Base-by-base conservation (phyloP, 2,329 filamentous ascomycete genomes). In the Paraphaeosphaeria sporulosa region DNA sequence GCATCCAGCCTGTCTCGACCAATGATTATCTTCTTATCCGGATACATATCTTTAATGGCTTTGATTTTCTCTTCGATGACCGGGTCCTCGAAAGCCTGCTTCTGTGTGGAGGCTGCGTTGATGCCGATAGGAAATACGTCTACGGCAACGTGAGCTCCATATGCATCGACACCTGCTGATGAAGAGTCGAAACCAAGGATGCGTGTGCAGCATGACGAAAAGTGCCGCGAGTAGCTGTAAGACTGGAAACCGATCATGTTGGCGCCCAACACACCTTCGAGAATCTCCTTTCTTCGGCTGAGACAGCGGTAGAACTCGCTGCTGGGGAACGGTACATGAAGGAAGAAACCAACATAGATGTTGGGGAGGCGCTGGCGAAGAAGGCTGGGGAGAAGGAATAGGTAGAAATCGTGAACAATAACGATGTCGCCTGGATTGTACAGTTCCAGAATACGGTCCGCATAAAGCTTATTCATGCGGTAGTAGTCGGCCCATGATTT, bases 211-310 rank as follows among this genome's bases (percentile, higher is more conserved):
- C 94, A 97, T 66, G 93, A 97, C 40, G 93, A 88, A 76, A 98
- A 98, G 78, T 98, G 94, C 25, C 94, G 89, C 15, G 94, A 94
- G 78, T 97, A 98, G 77, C 93, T 95, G 81, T 93, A 95, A 8
- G 93, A 95, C 79, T 98, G 94, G 81, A 98, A 97, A 0, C 93
- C 94, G 64, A 98, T 88, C 82, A 98, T 89, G 78, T 97, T 97
- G 58, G 94, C 88, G 19, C 94, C 94, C 44, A 98, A 84, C 49
- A 97, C 89, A 51, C 95, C 95, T 68, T 95, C 93, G 15, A 98
- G 83, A 12, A 98, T 85, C 76, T 97, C 93, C 78, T 96, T 97
- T 67, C 94, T 88, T 65, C 92, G 88, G 40, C 92, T 91, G 58
- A 97, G 83, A 76, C 94, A 97, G 50, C 94, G 88, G 76, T 97